Base-by-base conservation (phyloP, 108 stramenopile species). In the Fistulifera solaris region DNA sequence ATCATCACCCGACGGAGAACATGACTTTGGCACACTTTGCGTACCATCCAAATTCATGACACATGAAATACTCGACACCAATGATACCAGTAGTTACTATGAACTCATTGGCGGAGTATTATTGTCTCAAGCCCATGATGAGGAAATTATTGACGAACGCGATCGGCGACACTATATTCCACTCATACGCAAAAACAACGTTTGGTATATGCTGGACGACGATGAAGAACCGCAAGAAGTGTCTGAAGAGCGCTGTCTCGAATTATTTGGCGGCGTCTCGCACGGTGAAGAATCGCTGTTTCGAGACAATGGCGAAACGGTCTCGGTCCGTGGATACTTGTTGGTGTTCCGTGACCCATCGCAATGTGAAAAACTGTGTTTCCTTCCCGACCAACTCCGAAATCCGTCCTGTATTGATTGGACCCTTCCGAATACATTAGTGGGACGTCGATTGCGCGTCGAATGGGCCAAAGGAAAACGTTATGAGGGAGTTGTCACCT, bases 401-500 rank as follows among this genome's bases (percentile, higher is more conserved):
- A 15, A 57, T 7, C 31, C 13, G 14, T 24, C 4, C 27, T 23
- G 11, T 57, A 13, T 35, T 25, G 35, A 27, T 35, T 3, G 15
- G 39, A 45, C 54, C 15, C 21, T 31, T 43, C 42, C 57, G 12
- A 35, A 54, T n/a, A 38, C 27, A 38, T 38, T 69, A 10, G 49
- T 77, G 22, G 77, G 77, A 15, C 59, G 52, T 14, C 41, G 72
- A 16, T 44, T 78, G 5, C 48, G 44, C 4, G 35, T 78, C 4
- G 18, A 41, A 38, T 78, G 77, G 77, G 58, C 77, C 41, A 67
- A 70, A 42, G 72, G 69, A 41, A 73, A 63, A 26, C 67, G 50
- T 28, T 78, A 78, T 49, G 56, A 49, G n/a, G 77, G 77, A 0
- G 54, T 47, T 7, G 55, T 78, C 10, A 28, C 58, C 13, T 23